Evolutionary conservation across 352 stramenopile species (phyloP).

Genomic region (Halophytophthora polymorphica): DNA sequence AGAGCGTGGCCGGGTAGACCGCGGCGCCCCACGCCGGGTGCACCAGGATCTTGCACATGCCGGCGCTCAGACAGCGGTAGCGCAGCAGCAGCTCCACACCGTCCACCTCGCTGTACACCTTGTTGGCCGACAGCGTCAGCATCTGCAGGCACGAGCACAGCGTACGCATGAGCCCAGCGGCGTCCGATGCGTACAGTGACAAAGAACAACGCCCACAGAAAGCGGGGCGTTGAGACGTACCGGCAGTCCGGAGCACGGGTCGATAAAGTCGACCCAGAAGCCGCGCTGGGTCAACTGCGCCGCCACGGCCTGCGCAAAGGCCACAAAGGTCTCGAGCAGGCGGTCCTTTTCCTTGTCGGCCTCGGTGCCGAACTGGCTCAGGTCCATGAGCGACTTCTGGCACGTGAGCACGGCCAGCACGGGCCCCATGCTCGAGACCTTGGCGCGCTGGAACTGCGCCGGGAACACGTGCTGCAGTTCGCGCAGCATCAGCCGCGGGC

Average conservation of each 20-base stretch:
- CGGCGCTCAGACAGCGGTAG: constrained; percentile 84
- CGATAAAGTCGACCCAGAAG: constrained; percentile 97
- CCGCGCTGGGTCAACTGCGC: constrained; percentile 66
- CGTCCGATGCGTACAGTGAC: background rate
- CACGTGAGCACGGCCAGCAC: constrained; percentile 92
- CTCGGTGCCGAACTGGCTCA: constrained; percentile 92
- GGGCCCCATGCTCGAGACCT: constrained; percentile 24
- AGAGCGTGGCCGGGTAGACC: constrained; percentile 96
- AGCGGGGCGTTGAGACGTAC: constrained; percentile 26
- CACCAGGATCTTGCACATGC: constrained; percentile 96
- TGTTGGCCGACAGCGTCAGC: constrained; percentile 89
- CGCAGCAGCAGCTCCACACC: constrained; percentile 88
- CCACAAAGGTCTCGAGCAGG: constrained; percentile 94
- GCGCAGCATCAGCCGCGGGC: constrained; percentile 65
- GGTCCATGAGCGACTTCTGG: constrained; percentile 91
- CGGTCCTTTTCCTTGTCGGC: constrained; percentile 95
- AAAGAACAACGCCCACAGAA: background rate
- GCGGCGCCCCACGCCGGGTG: constrained; percentile 94
- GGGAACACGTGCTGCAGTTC: constrained; percentile 85
- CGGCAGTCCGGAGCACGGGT: constrained; percentile 95
- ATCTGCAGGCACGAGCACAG: constrained; percentile 47
- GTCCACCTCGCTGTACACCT: constrained; percentile 96
- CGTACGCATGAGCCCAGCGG: background rate
- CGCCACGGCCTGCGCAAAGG: constrained; percentile 88
- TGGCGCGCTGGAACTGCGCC: constrained; percentile 36